Base-by-base conservation (phyloP, 768 basidiomycete species). In the Rhodocollybia butyracea region DNA sequence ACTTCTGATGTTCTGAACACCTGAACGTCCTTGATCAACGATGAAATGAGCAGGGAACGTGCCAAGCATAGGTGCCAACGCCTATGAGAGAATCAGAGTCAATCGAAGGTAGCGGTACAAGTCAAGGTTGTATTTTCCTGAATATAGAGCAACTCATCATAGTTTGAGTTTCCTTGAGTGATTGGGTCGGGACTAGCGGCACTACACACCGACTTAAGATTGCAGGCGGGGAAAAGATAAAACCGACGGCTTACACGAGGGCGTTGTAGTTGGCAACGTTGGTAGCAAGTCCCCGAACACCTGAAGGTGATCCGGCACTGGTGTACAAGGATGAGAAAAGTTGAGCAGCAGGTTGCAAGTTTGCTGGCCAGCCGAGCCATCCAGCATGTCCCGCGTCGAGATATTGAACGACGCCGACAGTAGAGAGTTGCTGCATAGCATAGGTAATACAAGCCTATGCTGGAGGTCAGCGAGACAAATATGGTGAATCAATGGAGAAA, bases 351-450 rank as follows among this genome's bases (percentile, higher is more conserved):
- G 84, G 83, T 24, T 63, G 52, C 66, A 85, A 68, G 73, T 85
- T 85, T 40, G 84, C 82, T 57, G 82, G 73, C 85, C 84, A 86
- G 40, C 85, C 85, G 57, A 85, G 76, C 84, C 84, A 85, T 51
- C 84, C 82, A 56, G 80, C 81, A 59, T 83, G 81, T 31, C 81
- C 82, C 62, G 82, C 83, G 66, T 84, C 83, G 61, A 85, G 73
- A 69, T 85, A 84, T 70, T 74, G 72, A 76, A 77, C 81, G 48
- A 85, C 81, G 54, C 81, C 80, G 51, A 81, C 77, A 41, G 73
- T 59, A 62, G 76, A 75, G 59, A 85, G 75, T 63, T 81, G 77
- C 64, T 81, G 72, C 45, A 84, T 75, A 30, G 83, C 82, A 60
- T 84, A 84, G 48, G 70, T 79, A 43, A 80, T 76, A 61, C 77